Percentiles rank a stretch among this genome's conserved stretches.
Conservation (phyloP, 192 early-diverging fungal genomes). For the Linnemannia elongata region DNA sequence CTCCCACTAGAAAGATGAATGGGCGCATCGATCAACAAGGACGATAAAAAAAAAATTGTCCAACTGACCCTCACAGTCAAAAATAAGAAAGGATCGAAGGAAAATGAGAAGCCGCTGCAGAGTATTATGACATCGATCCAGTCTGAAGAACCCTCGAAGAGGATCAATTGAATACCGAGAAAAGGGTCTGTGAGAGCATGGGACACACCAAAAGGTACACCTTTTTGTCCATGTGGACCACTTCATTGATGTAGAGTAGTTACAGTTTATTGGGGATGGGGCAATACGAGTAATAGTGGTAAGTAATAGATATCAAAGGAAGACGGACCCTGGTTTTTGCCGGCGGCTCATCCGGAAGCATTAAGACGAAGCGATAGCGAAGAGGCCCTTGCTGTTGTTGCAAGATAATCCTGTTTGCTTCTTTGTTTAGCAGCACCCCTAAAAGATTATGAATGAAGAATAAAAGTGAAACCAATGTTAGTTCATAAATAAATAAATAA, state of each 20-base stretch:
- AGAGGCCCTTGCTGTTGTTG: background rate
- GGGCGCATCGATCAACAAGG: too few relatives aligned
- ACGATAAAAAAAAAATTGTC: background rate
- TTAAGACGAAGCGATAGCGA: too few relatives aligned
- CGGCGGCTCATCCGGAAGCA: background rate
- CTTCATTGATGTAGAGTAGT: background rate
- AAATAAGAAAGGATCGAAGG: background rate
- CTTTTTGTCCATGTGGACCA: background rate
- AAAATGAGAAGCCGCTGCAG: background rate
- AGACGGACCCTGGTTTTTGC: background rate
- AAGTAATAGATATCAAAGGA: slow-evolving; percentile 1
- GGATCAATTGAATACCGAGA: background rate
- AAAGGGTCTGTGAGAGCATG: background rate
- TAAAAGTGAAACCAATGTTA: slow-evolving; percentile 10
- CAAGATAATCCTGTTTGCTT: background rate
- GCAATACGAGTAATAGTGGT: background rate
- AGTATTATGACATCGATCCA: background rate
- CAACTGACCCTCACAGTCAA: background rate
- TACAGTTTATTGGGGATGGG: background rate
- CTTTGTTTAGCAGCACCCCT: slow-evolving; percentile 19
- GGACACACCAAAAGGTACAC: background rate
- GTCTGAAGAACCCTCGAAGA: background rate
- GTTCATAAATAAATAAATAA: background rate
- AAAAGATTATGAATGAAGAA: background rate
- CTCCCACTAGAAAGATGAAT: too few relatives aligned